Base-by-base conservation (phyloP, 768 basidiomycete species). In the Leccinum subtestaceum region DNA sequence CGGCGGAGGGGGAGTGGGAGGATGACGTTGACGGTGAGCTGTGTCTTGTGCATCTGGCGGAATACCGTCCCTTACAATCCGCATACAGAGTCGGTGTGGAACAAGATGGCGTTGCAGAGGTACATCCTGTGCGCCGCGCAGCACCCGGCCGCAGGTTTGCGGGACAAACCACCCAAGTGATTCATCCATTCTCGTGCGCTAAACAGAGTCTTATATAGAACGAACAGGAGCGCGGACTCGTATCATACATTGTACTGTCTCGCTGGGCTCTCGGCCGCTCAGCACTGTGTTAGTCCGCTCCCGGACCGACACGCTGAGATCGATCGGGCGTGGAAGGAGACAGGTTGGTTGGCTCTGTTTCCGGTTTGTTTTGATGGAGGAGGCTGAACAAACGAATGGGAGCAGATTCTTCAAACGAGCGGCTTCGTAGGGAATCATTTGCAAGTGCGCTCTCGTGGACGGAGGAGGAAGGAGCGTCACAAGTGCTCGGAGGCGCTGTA, bases 211-310 rank as follows among this genome's bases (percentile, higher is more conserved):
- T 65, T n/a, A 65, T 43, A 1, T n/a, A 7, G 4, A 19, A 49
- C 32, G 25, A 15, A 17, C 63, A 95, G 94, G 74, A 74, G 74
- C n/a, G 77, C 95, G n/a, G 97, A 99, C 70, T 82, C 92, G 40
- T 99, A 99, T 70, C 97, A 99, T 68, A 97, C 96, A 0, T 75
- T 92, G 36, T 98, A 96, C 73, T 95, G 93, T 68, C 82, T 98
- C 3, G 83, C 94, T 5, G 97, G 97, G 12, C 80, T 97, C 17
- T 93, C 96, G 0, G 78, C 85, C 0, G 91, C 96, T 0, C 97
- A 98, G 68, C 94, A 98, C 63, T 82, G 78, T 45, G 80, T 95
- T 1, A 74, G 72, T 38, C 82, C 81, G 1, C 83, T 85, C 0
- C 63, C 72, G 0, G 54, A 70, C 3, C 69, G 77, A 31, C 72